Evolutionary conservation across 441 rosid genomes (phyloP).

Genomic region (Biscutella laevigata): DNA sequence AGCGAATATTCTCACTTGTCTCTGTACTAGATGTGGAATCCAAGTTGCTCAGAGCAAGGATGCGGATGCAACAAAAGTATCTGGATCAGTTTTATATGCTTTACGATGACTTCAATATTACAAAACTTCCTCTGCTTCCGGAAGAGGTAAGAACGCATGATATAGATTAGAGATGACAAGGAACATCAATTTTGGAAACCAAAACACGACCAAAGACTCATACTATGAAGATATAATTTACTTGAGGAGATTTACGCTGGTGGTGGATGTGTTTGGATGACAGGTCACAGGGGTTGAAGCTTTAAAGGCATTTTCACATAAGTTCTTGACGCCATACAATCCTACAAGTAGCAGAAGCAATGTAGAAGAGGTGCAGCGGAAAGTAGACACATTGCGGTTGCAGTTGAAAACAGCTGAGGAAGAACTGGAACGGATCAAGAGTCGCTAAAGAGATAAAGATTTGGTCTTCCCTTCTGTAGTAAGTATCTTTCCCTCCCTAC

Average conservation of each 20-base stretch:
- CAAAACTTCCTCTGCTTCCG: conserved; percentile 89
- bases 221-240: neutral
- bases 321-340: conserved; percentile 54
- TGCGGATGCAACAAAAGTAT: conserved; percentile 96
- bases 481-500: conserved; percentile 8
- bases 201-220: neutral
- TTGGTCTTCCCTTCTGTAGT: conserved; percentile 16
- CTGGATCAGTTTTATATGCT: conserved; percentile 96
- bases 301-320: conserved; percentile 60
- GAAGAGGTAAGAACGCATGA: conserved; percentile 56
- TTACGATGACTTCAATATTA: conserved; percentile 93
- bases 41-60: conserved; percentile 85
- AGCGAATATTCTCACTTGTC: neutral
- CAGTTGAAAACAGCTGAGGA: conserved; percentile 63
- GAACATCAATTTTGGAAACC: too few species aligned
- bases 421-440: conserved; percentile 51
- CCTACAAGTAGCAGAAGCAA: conserved; percentile 32
- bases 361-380: conserved; percentile 52
- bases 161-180: neutral
- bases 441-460: conserved; percentile 48
- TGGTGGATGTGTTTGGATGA: conserved; percentile 12
- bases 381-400: conserved; percentile 39
- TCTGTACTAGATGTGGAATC: conserved; percentile 61
- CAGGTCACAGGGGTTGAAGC: conserved; percentile 95
- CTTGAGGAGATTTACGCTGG: neutral